Evolutionary conservation across 2,329 filamentous ascomycete species (phyloP).

Genomic region (Aureobasidium sp.): DNA sequence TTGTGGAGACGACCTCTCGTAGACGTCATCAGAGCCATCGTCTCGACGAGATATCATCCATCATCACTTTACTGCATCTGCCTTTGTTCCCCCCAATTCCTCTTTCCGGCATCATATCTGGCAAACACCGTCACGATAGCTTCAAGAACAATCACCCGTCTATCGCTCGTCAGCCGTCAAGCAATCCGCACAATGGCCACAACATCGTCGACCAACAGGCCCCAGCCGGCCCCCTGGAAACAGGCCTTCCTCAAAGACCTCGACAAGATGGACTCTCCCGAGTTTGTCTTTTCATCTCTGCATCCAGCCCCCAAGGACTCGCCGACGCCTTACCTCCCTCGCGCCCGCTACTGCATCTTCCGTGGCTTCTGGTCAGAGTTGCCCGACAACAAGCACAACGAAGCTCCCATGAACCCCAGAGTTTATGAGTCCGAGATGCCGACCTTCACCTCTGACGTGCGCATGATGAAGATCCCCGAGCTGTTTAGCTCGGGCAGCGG

Average conservation of each 20-base stretch:
- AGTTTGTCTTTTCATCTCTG: conserved; percentile 48
- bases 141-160: conserved; percentile 29
- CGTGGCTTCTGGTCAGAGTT: conserved; percentile 76
- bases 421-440: conserved; percentile 70
- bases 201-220: conserved; percentile 31
- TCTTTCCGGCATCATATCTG: not conserved
- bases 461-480: conserved; percentile 78
- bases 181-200: conserved; percentile 38
- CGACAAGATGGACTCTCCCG: conserved; percentile 41
- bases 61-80: not conserved
- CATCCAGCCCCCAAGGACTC: conserved; percentile 34
- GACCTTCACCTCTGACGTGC: conserved; percentile 78
- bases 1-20: conserved; percentile 3
- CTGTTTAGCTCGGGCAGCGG: conserved; percentile 50
- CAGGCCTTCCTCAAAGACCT: conserved; percentile 44
- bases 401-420: conserved; percentile 62
- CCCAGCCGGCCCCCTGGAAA: conserved; percentile 46
- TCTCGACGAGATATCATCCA: not conserved
- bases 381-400: conserved; percentile 64
- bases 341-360: conserved; percentile 74
- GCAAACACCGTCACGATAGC: conserved; percentile 31
- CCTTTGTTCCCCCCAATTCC: not conserved
- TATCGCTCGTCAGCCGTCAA: conserved; percentile 32
- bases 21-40: conserved; percentile 3
- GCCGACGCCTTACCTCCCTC: conserved; percentile 39